These are phyloP conservation scores for Hypoxylon crocopeplum DNA, from an alignment of 495 filamentous ascomycete species.

Conservation along the genomic window DNA sequence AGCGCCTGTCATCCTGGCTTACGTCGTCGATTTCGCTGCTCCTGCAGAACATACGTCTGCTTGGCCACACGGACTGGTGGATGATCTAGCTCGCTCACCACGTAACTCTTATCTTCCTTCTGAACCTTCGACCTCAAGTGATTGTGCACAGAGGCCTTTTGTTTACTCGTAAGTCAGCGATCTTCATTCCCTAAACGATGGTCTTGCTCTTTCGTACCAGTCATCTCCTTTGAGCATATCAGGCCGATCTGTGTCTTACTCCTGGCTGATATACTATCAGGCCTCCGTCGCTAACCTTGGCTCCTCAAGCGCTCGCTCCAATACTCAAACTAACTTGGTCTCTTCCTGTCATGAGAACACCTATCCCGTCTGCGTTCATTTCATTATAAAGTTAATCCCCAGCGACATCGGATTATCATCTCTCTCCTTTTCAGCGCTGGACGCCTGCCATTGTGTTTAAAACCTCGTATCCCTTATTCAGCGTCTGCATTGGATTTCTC, in stretches of 20 bases:
- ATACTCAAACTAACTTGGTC: background rate
- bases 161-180: slow-evolving; percentile 19
- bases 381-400: background rate
- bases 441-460: background rate
- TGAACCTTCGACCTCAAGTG: background rate
- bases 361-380: background rate
- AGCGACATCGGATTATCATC: background rate
- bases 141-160: slow-evolving; percentile 2
- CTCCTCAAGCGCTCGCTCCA: background rate
- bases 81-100: slow-evolving; percentile 1
- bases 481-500: slow-evolving; percentile 16
- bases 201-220: background rate
- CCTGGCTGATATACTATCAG: background rate
- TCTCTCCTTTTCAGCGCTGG: slow-evolving; percentile 4
- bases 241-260: background rate
- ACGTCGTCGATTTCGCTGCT: slow-evolving; percentile 12
- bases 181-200: slow-evolving; percentile 8
- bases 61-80: slow-evolving; percentile 16
- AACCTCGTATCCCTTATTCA: slow-evolving; percentile 11
- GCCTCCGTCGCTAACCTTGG: slow-evolving; percentile 1
- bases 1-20: background rate
- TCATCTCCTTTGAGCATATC: background rate
- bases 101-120: slow-evolving; percentile 2
- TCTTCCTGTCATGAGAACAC: background rate
- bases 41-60: background rate